Conservation (phyloP, 78 protist genomes). For the Chrysochromulina parva region DNA sequence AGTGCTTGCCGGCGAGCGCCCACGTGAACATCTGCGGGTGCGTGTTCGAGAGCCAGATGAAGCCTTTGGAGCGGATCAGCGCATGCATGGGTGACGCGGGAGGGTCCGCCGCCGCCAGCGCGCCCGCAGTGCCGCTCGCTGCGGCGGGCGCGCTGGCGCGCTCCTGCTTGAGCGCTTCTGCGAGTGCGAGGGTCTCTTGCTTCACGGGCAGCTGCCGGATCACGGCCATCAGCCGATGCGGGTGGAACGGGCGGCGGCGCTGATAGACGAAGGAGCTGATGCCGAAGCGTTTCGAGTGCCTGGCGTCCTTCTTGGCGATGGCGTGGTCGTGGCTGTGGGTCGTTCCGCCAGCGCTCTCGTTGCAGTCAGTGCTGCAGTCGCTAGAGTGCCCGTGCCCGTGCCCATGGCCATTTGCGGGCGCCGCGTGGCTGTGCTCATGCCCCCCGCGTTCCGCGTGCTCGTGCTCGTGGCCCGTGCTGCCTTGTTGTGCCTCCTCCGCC, state of each 20-base stretch:
- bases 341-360: background rate
- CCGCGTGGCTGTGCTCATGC: background rate
- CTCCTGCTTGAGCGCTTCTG: background rate
- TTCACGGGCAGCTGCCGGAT: conserved; percentile 20
- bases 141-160: background rate
- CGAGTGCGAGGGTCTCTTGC: background rate
- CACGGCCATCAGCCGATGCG: conserved; percentile 45
- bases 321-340: conserved; percentile 3
- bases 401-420: background rate
- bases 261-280: conserved; percentile 72
- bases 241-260: conserved; percentile 86
- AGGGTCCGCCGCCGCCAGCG: background rate
- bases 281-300: conserved; percentile 78
- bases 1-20: conserved; percentile 59
- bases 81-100: background rate
- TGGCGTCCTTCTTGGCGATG: background rate
- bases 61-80: conserved; percentile 72
- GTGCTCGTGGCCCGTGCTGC: background rate
- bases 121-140: background rate
- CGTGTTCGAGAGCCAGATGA: conserved; percentile 64
- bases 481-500: background rate
- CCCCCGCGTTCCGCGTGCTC: background rate
- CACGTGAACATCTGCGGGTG: conserved; percentile 38
- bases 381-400: conserved; percentile 5
- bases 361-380: background rate